phyloP scores from a whole-genome alignment of 2,329 filamentous ascomycete genomes.

The Piedraia hortae region DNA sequence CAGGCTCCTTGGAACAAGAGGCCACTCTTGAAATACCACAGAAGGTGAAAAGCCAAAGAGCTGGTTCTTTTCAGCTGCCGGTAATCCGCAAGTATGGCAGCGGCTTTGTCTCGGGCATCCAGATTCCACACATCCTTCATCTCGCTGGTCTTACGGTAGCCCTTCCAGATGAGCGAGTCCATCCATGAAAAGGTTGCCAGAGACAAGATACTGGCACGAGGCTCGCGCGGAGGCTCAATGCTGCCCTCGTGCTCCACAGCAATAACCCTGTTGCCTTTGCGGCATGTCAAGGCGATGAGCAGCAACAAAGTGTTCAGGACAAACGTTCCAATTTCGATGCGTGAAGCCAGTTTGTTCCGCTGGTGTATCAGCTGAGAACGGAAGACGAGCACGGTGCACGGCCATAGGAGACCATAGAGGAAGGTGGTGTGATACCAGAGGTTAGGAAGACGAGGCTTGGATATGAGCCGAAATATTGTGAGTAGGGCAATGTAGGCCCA shows the following conservation, averaged over 20 bases:
- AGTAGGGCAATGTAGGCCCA: constrained; percentile 65
- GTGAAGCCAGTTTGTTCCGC: constrained; percentile 30
- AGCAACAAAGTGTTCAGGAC: constrained; percentile 45
- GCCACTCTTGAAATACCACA: constrained; percentile 56
- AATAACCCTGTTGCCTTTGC: constrained; percentile 78
- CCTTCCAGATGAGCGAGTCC: constrained; percentile 64
- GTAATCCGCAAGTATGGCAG: constrained; percentile 52
- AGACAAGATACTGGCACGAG: constrained; percentile 67
- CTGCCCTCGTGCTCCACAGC: constrained; percentile 69
- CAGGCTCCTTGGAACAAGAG: constrained; percentile 54
- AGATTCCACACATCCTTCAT: constrained; percentile 81
- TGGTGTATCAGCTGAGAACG: constrained; percentile 66
- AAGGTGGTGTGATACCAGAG: constrained; percentile 82
- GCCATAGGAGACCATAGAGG: constrained; percentile 62
- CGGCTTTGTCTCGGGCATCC: constrained; percentile 64
- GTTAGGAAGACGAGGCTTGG: constrained; percentile 37
- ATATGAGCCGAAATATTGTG: constrained; percentile 37
- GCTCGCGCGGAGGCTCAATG: constrained; percentile 65
- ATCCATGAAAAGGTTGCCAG: constrained; percentile 76
- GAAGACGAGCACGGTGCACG: constrained; percentile 49
- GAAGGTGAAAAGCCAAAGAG: constrained; percentile 49
- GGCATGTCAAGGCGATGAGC: constrained; percentile 47
- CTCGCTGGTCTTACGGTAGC: constrained; percentile 62
- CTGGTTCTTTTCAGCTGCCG: constrained; percentile 62
- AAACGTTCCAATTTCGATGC: constrained; percentile 47